A percentile compares a stretch with the other conserved stretches of the same genome.
phyloP scores from a whole-genome alignment of 441 rosid species.

The Aleurites moluccanus region DNA sequence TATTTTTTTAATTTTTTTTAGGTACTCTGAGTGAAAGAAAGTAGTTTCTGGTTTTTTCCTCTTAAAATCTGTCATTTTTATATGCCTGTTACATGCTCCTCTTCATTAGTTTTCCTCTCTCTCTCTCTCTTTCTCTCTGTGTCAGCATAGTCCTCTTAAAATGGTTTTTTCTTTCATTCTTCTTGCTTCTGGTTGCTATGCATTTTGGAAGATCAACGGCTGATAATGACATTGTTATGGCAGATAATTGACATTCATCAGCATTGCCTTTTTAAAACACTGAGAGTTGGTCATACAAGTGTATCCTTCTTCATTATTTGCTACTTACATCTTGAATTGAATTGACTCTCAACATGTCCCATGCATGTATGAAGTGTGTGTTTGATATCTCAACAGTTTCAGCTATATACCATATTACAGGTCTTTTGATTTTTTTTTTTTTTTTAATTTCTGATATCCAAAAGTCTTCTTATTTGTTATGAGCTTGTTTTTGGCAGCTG shows the following conservation, averaged over 20 bases:
- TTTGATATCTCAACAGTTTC: slow-evolving; percentile 17
- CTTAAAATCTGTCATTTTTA: neutral
- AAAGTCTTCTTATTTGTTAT: neutral
- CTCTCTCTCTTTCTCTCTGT: too few species aligned
- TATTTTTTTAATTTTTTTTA: too few species aligned
- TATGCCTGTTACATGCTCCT: neutral
- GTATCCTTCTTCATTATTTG: slow-evolving; percentile 55
- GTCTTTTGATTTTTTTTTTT: neutral
- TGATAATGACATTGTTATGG: slow-evolving; percentile 20
- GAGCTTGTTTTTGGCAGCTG: slow-evolving; percentile 1
- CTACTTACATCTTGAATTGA: neutral
- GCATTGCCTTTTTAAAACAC: slow-evolving; percentile 68
- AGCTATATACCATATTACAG: neutral
- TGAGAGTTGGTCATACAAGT: slow-evolving; percentile 82
- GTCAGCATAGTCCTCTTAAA: too few species aligned
- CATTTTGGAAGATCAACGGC: slow-evolving; percentile 12
- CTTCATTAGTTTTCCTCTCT: neutral
- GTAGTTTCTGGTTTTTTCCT: neutral
- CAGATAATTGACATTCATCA: slow-evolving; percentile 81
- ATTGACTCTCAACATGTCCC: neutral
- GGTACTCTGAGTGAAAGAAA: neutral
- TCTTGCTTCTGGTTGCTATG: neutral
- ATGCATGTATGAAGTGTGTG: neutral
- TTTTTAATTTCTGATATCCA: too few species aligned
- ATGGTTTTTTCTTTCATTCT: neutral